Base-by-base conservation (phyloP, 2,329 filamentous ascomycete genomes). In the Trichoderma atrobrunneum region DNA sequence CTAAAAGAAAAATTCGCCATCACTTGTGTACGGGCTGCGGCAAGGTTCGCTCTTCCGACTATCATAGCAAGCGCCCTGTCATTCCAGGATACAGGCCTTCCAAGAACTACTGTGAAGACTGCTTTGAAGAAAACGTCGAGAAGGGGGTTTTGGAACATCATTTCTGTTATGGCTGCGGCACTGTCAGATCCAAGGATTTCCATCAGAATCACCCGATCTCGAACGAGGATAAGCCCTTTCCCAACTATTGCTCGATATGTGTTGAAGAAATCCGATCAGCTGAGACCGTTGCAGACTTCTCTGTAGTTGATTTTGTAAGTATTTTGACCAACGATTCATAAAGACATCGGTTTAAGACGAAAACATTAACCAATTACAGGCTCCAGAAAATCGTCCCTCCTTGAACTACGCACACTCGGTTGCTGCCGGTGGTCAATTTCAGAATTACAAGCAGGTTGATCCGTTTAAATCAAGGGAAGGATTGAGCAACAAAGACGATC, bases 101-200 rank as follows among this genome's bases (percentile, higher is more conserved):
- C 26, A 73, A 78, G 56, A 84, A 82, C 61, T 78, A 82, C 39
- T 84, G 82, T 62, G 75, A 77, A 51, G 73, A 74, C 7, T 84
- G 82, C 71, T 79, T 80, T 48, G 75, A 79, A 51, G 71, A 72
- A n/a, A 75, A 69, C 24, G 73, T 78, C 8, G 69, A 74, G 4
- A 73, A 75, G 30, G 77, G 76, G 1, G 62, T 78, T 36, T 73
- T 76, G 11, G 74, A 77, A 10, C 34, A 78, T 48, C 84, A 85
- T 68, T 81, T 86, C 24, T 87, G 86, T 76, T 83, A 76, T n/a
- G 74, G 78, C 12, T 79, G 78, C 56, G 78, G 78, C 7, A 73
- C 74, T 26, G 77, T 73, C 4, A 70, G 78, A 51, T 79, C 78
- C 16, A 78, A 75, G 36, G 61, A 56, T 5, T 79, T 78, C 62